Evolutionary conservation across 305 asterid genomes (phyloP), one percentile per base, ranked within the genome.

Genomic region (Stenogyne calaminthoides): DNA sequence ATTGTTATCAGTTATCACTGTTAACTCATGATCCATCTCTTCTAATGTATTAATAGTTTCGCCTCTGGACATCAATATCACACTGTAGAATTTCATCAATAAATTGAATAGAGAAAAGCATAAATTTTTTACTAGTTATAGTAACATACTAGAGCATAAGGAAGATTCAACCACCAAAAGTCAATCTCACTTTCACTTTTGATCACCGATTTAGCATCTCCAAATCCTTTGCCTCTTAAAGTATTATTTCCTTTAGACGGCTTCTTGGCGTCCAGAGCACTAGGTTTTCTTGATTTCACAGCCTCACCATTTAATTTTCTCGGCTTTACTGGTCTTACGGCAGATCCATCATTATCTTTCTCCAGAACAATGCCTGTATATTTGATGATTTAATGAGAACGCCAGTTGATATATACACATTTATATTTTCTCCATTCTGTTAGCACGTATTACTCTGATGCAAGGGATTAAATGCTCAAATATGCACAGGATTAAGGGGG

Each of bases 131-230:
- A 72, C 42, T 49, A 58, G 49, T 66, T 75, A 20, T 12, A 71
- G 80, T 4, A 58, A 84, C 96, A 65, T 91, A 94, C 99, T 32
- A 91, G 88, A 77, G 88, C 96, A 71, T 83, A 92, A 22, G 92
- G 97, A 77, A 92, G 98, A 68, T 81, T 82, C 78, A 40, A 73
- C 98, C 99, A 94, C 99, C 98, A 94, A 25, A 71, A 74, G 54
- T 82, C 87, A 37, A 82, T 64, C 75, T 73, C 85, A 61, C 71
- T 80, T 74, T 51, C 71, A 40, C 77, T 61, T 36, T 57, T 69
- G 44, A 11, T 78, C 44, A 64, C 76, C 11, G 76, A 75, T 76
- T 71, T 82, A 66, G 75, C 70, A 18, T 59, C 74, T 36, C 69
- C 81, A 74, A 59, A 51, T 72, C 78, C 77, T 64, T 75, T 65